A percentile compares a stretch with the other conserved stretches of the same genome.
Evolutionary conservation across 495 filamentous ascomycete species (phyloP).

Genomic region (Daldinia loculata): DNA sequence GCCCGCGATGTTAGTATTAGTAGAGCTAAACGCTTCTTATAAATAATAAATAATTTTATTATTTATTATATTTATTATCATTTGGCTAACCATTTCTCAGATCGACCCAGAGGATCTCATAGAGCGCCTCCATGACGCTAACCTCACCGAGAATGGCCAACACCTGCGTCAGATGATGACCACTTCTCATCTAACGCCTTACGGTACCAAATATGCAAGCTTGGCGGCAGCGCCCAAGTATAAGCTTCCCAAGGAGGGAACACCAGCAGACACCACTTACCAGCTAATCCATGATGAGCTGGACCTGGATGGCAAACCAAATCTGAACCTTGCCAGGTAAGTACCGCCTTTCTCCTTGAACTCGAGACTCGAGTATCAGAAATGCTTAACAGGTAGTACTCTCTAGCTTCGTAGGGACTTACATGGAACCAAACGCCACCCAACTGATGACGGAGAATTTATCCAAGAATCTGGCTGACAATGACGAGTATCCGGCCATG

Average conservation of each 20-base stretch:
- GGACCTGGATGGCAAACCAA: slow-evolving; percentile 76
- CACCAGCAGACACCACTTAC: slow-evolving; percentile 69
- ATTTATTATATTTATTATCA: neutral
- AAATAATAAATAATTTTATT: neutral
- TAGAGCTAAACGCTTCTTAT: neutral
- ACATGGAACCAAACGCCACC: slow-evolving; percentile 72
- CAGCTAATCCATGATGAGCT: slow-evolving; percentile 78
- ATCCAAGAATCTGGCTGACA: slow-evolving; percentile 72
- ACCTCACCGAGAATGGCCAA: slow-evolving; percentile 52
- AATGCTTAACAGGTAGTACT: slow-evolving; percentile 6
- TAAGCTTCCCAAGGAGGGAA: slow-evolving; percentile 67
- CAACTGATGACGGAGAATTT: slow-evolving; percentile 74
- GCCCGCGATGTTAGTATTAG: slow-evolving; percentile 25
- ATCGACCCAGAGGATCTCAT: slow-evolving; percentile 72
- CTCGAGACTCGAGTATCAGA: too few relatives aligned
- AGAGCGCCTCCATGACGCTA: slow-evolving; percentile 57
- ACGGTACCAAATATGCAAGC: slow-evolving; percentile 69
- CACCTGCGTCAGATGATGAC: slow-evolving; percentile 53
- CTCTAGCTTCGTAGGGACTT: slow-evolving; percentile 72
- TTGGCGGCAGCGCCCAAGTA: slow-evolving; percentile 73
- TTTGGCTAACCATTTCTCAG: slow-evolving; percentile 44
- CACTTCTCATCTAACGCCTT: slow-evolving; percentile 67
- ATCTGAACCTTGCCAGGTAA: slow-evolving; percentile 72
- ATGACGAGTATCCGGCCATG: slow-evolving; percentile 80
- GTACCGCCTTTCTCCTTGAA: neutral